phyloP scores from a whole-genome alignment of 2,329 filamentous ascomycete species.

The Botryotinia narcissicola region DNA sequence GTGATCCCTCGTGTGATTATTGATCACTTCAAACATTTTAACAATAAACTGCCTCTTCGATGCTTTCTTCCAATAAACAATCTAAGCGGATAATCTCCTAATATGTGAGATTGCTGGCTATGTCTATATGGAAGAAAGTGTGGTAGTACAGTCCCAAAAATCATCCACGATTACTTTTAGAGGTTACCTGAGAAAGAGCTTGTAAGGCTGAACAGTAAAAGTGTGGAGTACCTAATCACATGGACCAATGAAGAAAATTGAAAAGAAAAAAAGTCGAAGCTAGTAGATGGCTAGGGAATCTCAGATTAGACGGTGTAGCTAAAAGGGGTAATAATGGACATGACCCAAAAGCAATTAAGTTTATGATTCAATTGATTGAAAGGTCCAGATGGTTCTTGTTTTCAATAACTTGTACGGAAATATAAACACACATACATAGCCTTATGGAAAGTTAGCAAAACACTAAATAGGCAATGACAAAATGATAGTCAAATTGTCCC shows the following conservation, averaged over 20 bases:
- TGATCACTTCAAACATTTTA: background rate
- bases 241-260: constrained; percentile 1
- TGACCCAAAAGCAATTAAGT: background rate
- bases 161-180: background rate
- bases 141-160: background rate
- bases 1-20: background rate
- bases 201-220: constrained; percentile 19
- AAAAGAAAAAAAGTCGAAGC: background rate
- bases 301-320: constrained; percentile 1
- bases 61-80: background rate
- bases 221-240: background rate
- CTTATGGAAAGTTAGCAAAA: background rate
- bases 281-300: background rate
- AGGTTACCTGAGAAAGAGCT: constrained; percentile 16
- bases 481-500: background rate
- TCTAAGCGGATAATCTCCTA: background rate
- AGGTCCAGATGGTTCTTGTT: background rate
- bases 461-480: background rate
- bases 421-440: background rate
- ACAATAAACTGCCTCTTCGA: background rate
- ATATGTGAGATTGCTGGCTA: background rate
- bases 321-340: constrained; percentile 10
- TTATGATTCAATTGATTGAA: background rate
- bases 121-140: background rate
- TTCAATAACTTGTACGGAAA: background rate